These are phyloP conservation scores for Yarrowia sp. DNA, from an alignment of 805 yeast genomes.

Conservation along the genomic window DNA sequence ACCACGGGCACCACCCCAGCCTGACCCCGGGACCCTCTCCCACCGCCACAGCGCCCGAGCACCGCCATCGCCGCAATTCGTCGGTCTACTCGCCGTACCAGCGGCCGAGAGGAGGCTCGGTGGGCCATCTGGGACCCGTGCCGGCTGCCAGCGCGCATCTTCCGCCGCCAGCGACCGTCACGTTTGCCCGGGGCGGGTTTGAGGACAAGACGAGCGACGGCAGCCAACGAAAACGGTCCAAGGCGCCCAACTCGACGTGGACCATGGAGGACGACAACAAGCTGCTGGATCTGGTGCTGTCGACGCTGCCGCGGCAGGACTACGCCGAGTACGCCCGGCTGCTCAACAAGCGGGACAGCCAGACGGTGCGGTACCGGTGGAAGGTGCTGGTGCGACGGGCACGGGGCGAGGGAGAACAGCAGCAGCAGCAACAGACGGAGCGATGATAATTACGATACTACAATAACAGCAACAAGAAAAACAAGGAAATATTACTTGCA, in stretches of 20 bases:
- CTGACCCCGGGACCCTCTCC: constrained; percentile 14
- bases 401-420: constrained; percentile 34
- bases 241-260: constrained; percentile 40
- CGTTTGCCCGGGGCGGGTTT: constrained; percentile 12
- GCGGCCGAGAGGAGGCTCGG: constrained; percentile 22
- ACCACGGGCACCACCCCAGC: constrained; percentile 18
- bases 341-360: constrained; percentile 39
- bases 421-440: background rate
- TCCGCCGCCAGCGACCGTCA: constrained; percentile 5
- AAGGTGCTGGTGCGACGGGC: constrained; percentile 39
- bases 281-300: constrained; percentile 37
- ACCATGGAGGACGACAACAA: constrained; percentile 38
- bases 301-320: constrained; percentile 40
- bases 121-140: background rate
- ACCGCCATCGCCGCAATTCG: constrained; percentile 14
- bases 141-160: background rate
- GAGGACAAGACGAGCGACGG: constrained; percentile 25
- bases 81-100: constrained; percentile 19
- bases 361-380: constrained; percentile 41
- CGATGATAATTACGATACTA: background rate
- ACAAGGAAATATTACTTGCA: too few relatives aligned
- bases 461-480: too few relatives aligned
- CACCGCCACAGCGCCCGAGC: constrained; percentile 13
- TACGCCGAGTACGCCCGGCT: constrained; percentile 38
- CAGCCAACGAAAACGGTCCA: constrained; percentile 32